These are phyloP conservation scores for Yarrowia galli DNA, from an alignment of 1,139 yeast genomes.

Conservation along the genomic window DNA sequence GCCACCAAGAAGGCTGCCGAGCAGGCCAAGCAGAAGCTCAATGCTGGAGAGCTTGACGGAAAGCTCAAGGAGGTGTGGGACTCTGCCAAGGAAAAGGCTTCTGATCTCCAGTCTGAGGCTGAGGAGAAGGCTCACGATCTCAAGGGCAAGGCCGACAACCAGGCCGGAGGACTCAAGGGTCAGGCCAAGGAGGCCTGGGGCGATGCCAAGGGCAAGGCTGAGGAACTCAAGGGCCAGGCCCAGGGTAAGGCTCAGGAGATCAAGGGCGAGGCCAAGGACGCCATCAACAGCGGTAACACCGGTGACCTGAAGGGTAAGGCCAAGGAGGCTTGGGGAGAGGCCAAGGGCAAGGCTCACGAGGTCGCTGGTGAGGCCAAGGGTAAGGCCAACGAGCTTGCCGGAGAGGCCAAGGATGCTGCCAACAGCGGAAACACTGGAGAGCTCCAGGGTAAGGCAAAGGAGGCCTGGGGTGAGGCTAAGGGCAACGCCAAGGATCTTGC, in stretches of 20 bases:
- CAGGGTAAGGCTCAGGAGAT: constrained; percentile 14
- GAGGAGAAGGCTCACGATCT: constrained; percentile 4
- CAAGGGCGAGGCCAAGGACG: constrained; percentile 14
- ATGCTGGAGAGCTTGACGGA: constrained; percentile 2
- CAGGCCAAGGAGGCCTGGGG: constrained; percentile 36
- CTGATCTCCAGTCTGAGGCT: constrained; percentile 12
- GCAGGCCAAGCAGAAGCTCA: constrained; percentile 8
- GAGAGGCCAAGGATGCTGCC: constrained; percentile 18
- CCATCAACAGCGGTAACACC: constrained; percentile 5
- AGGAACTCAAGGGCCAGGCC: constrained; percentile 25
- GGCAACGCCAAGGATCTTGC: constrained; percentile 20
- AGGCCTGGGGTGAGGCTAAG: constrained; percentile 34
- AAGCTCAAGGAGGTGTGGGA: constrained; percentile 32
- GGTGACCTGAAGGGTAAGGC: constrained; percentile 35
- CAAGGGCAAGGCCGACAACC: constrained; percentile 25
- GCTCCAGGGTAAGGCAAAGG: constrained; percentile 34
- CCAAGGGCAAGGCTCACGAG: constrained; percentile 26
- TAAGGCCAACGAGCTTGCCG: constrained; percentile 10
- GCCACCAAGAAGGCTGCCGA: constrained; percentile 22
- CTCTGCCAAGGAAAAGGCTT: constrained; percentile 29
- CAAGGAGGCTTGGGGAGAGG: constrained; percentile 32
- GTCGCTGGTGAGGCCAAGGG: constrained; percentile 20
- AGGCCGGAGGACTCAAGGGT: constrained; percentile 32
- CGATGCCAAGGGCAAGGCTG: constrained; percentile 25
- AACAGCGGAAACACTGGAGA: constrained; percentile 18